Evolutionary conservation across 345 rosid species (phyloP).

Genomic region (Litchi chinensis): DNA sequence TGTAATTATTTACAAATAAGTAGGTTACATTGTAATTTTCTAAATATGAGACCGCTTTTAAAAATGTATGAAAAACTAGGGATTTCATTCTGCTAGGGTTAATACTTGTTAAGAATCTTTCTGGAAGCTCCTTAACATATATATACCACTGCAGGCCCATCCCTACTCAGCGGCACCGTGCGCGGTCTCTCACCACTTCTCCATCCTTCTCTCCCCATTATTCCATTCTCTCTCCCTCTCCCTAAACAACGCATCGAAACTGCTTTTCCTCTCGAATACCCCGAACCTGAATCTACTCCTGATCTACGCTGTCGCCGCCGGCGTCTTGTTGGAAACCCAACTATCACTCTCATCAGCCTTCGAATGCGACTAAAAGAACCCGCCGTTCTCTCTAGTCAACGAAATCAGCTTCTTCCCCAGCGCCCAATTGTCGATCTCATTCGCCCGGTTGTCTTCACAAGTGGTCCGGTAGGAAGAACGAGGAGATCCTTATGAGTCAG

Average conservation of each 20-base stretch:
- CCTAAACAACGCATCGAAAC: constrained; percentile 65
- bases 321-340: constrained; percentile 67
- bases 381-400: constrained; percentile 28
- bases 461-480: constrained; percentile 89
- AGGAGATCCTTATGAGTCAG: too few species aligned
- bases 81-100: too few species aligned
- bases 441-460: constrained; percentile 90
- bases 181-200: constrained; percentile 68
- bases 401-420: constrained; percentile 51
- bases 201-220: constrained; percentile 77
- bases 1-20: too few species aligned
- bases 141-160: constrained; percentile 20
- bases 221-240: constrained; percentile 59
- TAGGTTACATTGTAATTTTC: too few species aligned
- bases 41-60: too few species aligned
- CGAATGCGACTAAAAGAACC: constrained; percentile 74
- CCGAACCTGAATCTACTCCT: constrained; percentile 46
- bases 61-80: too few species aligned
- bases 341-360: constrained; percentile 86
- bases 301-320: too few species aligned
- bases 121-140: too few species aligned
- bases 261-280: constrained; percentile 63
- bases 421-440: constrained; percentile 91
- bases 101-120: too few species aligned
- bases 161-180: constrained; percentile 44